A percentile compares a stretch with the other conserved stretches of the same genome.
Conservation (phyloP, 106 monocot genomes). For the Dendrobium huoshanense region DNA sequence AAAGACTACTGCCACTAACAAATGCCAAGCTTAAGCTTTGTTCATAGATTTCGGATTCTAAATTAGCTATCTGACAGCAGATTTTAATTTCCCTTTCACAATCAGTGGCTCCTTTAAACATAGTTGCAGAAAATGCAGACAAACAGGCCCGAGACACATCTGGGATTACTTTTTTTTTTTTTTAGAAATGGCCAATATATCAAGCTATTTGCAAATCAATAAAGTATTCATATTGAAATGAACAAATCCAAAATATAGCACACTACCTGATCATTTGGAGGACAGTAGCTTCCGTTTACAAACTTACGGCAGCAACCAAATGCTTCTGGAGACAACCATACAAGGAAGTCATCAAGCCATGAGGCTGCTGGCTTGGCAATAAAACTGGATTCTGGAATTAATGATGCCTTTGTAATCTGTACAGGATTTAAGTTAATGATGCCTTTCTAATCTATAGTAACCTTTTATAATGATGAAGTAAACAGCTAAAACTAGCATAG, state of each 20-base stretch:
- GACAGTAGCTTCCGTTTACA: slow-evolving; percentile 91
- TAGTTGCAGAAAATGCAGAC: too few relatives aligned
- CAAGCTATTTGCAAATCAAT: not conserved
- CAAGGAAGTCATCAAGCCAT: slow-evolving; percentile 97
- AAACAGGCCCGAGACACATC: too few relatives aligned
- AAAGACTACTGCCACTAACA: too few relatives aligned
- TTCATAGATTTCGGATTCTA: too few relatives aligned
- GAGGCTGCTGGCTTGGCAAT: slow-evolving; percentile 98
- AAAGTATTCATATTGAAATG: not conserved
- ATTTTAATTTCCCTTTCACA: too few relatives aligned
- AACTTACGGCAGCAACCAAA: slow-evolving; percentile 96
- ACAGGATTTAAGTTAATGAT: slow-evolving; percentile 28
- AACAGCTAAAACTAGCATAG: not conserved
- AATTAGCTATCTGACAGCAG: too few relatives aligned
- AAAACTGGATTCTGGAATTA: slow-evolving; percentile 64
- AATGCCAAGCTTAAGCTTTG: too few relatives aligned
- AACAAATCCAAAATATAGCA: not conserved
- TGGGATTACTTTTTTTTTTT: too few relatives aligned
- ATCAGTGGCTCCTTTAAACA: too few relatives aligned
- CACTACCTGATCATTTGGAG: slow-evolving; percentile 92
- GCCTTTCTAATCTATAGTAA: slow-evolving; percentile 25
- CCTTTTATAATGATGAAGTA: not conserved
- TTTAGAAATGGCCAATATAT: not conserved
- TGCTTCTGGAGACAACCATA: slow-evolving; percentile 97
- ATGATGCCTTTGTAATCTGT: slow-evolving; percentile 75